Conservation (phyloP, 805 yeast species). For the Kazachstania viticola region DNA sequence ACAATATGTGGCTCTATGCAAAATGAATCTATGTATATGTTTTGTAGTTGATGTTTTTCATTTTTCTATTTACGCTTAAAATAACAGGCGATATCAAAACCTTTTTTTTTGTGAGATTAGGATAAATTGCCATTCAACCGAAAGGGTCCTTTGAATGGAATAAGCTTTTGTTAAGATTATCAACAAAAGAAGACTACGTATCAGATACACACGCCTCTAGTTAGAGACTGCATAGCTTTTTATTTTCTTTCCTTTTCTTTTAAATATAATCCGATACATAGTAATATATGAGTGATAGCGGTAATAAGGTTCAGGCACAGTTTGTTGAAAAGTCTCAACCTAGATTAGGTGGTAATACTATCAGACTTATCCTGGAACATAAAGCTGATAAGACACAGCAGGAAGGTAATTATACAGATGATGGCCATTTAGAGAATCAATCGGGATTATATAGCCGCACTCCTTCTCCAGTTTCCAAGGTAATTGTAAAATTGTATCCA, state of each 20-base stretch:
- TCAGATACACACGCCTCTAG: no score
- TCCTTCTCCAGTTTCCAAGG: constrained; percentile 82
- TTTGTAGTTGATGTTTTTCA: no score
- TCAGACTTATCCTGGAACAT: constrained; percentile 11
- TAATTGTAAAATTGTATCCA: constrained; percentile 75
- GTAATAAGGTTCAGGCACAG: constrained; percentile 17
- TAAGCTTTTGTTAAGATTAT: no score
- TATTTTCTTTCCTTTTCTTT: background rate
- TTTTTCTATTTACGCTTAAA: no score
- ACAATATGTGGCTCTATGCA: no score
- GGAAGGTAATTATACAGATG: constrained; percentile 3
- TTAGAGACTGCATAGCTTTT: no score
- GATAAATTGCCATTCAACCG: no score
- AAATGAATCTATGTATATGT: no score
- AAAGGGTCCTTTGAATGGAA: no score
- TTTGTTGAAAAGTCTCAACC: constrained; percentile 17
- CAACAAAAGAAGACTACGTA: no score
- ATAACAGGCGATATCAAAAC: no score
- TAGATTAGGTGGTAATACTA: constrained; percentile 23
- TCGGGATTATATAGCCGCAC: constrained; percentile 81
- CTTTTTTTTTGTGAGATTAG: no score
- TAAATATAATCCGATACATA: background rate
- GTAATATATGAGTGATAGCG: constrained; percentile 15
- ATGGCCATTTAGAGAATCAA: constrained; percentile 22
- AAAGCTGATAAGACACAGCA: constrained; percentile 2